Evolutionary conservation across 1,139 yeast genomes (phyloP), one percentile per base, ranked within the genome.

Genomic region (Taiozyma onychis): DNA sequence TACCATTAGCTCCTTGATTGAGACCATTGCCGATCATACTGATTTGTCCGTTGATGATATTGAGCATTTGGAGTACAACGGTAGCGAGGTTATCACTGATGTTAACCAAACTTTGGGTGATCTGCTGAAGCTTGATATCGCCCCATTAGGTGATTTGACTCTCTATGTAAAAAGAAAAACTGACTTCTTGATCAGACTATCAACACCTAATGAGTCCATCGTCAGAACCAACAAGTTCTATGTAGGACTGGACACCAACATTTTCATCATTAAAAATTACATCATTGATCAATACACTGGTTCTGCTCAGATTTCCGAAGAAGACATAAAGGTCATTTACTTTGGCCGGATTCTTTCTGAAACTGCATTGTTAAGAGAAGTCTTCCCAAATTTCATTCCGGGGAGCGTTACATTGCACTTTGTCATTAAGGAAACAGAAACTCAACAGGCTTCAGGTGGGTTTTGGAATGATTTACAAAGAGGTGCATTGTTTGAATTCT

Each of bases 391-490:
- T 1, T 32, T 10, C 2, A 28, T 35, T 18, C 18, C 18, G 6
- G 32, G 35, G 2, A 39, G 47, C 18, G 18, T 57, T 0, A 55
- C 56, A 13, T 46, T 63, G 1, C 66, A 61, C 49, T 62, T 55
- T 46, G 51, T 57, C 4, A 39, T 63, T 8, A 52, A 50, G 13
- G 59, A 57, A 16, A 54, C 56, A 2, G 62, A 54, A 10, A 41
- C 35, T 6, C 34, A 41, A 9, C 24, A 45, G 8, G 24, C 45
- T 4, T 44, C 45, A 1, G 52, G 52, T 32, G 63, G 64, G 6
- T 57, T 64, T 30, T 63, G 66, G 66, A 54, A 46, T 39, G 66
- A 62, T 44, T 28, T 64, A 24, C 57, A 46, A 44, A 54, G 50
- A 27, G 66, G 65, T 0, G 51, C 49, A 9, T 46, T 60, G 8